Conservation (phyloP, 75 land plant genomes). For the Sequoiadendron giganteum region DNA sequence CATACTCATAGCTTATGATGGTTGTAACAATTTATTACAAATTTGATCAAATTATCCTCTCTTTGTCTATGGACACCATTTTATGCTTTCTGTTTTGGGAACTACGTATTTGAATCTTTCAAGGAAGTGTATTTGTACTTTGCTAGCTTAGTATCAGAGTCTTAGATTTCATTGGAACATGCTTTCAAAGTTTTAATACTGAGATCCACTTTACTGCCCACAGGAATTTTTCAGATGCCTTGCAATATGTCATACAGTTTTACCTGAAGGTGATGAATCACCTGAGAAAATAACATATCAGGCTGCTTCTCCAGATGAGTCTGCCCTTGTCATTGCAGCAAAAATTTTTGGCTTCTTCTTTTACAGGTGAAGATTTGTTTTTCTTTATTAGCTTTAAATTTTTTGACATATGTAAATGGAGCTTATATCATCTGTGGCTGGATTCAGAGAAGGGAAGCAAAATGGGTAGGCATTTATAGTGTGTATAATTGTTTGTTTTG, state of each 20-base stretch:
- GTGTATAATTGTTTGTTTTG: neutral
- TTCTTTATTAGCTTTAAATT: neutral
- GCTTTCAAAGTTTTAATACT: neutral
- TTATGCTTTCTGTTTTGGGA: neutral
- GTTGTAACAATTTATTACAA: neutral
- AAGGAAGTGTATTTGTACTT: neutral
- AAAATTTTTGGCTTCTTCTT: constrained; percentile 99
- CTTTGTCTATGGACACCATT: neutral
- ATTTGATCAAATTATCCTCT: neutral
- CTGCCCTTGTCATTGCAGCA: constrained; percentile 95
- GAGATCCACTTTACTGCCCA: neutral
- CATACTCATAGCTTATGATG: neutral
- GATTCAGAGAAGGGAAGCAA: neutral
- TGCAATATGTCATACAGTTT: constrained; percentile 98
- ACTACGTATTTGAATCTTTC: neutral
- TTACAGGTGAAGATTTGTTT: constrained; percentile 44
- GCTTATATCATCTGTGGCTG: neutral
- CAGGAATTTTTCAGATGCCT: constrained; percentile 99
- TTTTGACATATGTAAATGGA: neutral
- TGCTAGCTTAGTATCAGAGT: neutral
- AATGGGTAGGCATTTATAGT: neutral
- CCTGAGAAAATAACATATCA: constrained; percentile 92
- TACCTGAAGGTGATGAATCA: constrained; percentile 95
- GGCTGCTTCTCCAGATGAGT: constrained; percentile 99
- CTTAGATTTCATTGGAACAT: neutral